These are phyloP conservation scores for Blastobotrys apis DNA, from an alignment of 1,139 yeast genomes.

Conservation along the genomic window DNA sequence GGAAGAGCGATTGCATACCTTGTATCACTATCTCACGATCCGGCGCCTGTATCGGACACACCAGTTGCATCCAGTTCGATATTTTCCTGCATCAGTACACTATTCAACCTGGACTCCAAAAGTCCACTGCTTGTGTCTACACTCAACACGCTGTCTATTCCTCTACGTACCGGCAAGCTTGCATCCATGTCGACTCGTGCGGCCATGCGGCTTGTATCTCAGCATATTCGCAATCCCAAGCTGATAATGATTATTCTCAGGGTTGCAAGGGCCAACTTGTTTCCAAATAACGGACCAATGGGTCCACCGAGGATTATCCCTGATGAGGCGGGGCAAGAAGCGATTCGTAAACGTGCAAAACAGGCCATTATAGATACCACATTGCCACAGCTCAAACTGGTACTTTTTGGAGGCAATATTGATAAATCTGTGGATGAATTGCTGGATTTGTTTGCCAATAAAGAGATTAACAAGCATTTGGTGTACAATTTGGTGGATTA, in stretches of 20 bases:
- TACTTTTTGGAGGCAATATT: slow-evolving; percentile 29
- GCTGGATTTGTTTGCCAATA: slow-evolving; percentile 37
- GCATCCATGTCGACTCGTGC: slow-evolving; percentile 27
- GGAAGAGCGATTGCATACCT: slow-evolving; percentile 25
- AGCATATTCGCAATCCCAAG: slow-evolving; percentile 19
- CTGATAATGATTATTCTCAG: slow-evolving; percentile 28
- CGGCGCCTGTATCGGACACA: slow-evolving; percentile 9
- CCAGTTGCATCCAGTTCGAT: slow-evolving; percentile 24
- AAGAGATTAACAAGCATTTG: slow-evolving; percentile 41
- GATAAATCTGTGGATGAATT: slow-evolving; percentile 33
- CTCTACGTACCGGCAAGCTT: slow-evolving; percentile 28
- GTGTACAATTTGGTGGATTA: slow-evolving; percentile 40
- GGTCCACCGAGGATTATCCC: slow-evolving; percentile 40
- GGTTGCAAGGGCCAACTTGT: slow-evolving; percentile 34
- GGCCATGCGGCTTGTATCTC: slow-evolving; percentile 24
- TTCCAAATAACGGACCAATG: slow-evolving; percentile 40
- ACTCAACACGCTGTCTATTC: slow-evolving; percentile 24
- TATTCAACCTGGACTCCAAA: slow-evolving; percentile 22
- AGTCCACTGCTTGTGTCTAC: slow-evolving; percentile 33
- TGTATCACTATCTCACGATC: slow-evolving; percentile 19
- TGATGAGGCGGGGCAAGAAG: slow-evolving; percentile 26
- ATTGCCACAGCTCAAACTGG: slow-evolving; percentile 20
- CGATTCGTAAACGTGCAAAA: slow-evolving; percentile 21
- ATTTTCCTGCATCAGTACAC: slow-evolving; percentile 26
- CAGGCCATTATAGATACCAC: slow-evolving; percentile 20